A percentile compares a stretch with the other conserved stretches of the same genome.
phyloP scores from a whole-genome alignment of 148 eudicot genomes.

The Camellia japonica region DNA sequence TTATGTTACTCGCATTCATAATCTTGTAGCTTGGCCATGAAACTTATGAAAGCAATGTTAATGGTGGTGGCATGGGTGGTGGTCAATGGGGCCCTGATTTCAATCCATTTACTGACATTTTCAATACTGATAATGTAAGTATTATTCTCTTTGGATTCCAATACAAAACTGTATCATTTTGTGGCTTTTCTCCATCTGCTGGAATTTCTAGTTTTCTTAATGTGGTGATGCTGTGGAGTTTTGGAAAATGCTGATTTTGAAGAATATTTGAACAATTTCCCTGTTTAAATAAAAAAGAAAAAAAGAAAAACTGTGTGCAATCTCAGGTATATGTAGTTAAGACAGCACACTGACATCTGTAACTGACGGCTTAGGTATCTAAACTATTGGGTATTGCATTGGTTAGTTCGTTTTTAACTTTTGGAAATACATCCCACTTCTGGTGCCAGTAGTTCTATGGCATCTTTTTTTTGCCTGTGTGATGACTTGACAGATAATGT shows the following conservation, averaged over 20 bases:
- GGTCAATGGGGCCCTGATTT: constrained; percentile 42
- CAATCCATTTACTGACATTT: constrained; percentile 60
- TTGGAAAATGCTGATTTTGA: not conserved
- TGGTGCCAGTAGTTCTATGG: not conserved
- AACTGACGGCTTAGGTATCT: not conserved
- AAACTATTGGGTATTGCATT: not conserved
- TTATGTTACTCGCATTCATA: not conserved
- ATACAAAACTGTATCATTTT: not conserved
- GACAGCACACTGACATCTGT: not conserved
- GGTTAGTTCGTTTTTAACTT: not conserved
- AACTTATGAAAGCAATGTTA: constrained; percentile 42
- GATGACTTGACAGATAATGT: not conserved
- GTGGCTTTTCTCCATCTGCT: not conserved
- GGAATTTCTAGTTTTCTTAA: constrained; percentile 15
- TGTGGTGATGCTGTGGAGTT: constrained; percentile 7
- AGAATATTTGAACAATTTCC: not conserved
- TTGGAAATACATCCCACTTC: no score
- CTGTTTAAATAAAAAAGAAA: not conserved
- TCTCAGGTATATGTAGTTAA: not conserved
- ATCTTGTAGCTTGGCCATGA: constrained; percentile 77
- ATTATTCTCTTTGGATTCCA: not conserved
- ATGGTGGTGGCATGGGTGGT: constrained; percentile 46
- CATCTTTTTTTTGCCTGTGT: not conserved
- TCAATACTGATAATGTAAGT: constrained; percentile 58
- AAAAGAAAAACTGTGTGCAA: not conserved